A percentile compares a stretch with the other conserved stretches of the same genome.
Conservation (phyloP, 805 yeast species). For the Yueomyces sinensis region DNA sequence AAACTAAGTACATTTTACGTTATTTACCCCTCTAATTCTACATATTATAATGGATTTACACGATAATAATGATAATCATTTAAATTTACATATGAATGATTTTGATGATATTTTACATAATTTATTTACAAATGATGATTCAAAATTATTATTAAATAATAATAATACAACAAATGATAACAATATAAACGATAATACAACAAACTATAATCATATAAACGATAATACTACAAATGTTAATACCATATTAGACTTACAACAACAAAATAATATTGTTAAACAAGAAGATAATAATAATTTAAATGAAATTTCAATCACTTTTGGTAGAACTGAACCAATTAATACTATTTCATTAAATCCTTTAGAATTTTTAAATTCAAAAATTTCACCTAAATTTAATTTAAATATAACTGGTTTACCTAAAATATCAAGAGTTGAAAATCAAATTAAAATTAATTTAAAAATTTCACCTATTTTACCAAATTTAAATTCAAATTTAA, state of each 20-base stretch:
- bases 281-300: no score
- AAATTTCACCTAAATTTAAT: conserved; percentile 21
- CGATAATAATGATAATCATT: background rate
- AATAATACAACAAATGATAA: no score
- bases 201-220: no score
- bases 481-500: conserved; percentile 39
- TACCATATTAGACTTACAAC: no score
- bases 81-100: background rate
- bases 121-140: background rate
- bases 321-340: conserved; percentile 6
- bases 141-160: background rate
- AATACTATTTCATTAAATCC: background rate
- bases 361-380: background rate
- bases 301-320: conserved; percentile 1
- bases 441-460: conserved; percentile 74
- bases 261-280: no score
- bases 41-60: background rate
- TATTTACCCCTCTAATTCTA: no score
- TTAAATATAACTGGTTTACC: conserved; percentile 55
- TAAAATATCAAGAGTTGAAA: conserved; percentile 78
- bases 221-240: background rate
- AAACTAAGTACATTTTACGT: no score
- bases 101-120: background rate
- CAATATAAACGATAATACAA: no score
- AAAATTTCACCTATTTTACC: conserved; percentile 60